A percentile compares a stretch with the other conserved stretches of the same genome.
Conservation (phyloP, 768 basidiomycete genomes). For the Ramaria sp. region DNA sequence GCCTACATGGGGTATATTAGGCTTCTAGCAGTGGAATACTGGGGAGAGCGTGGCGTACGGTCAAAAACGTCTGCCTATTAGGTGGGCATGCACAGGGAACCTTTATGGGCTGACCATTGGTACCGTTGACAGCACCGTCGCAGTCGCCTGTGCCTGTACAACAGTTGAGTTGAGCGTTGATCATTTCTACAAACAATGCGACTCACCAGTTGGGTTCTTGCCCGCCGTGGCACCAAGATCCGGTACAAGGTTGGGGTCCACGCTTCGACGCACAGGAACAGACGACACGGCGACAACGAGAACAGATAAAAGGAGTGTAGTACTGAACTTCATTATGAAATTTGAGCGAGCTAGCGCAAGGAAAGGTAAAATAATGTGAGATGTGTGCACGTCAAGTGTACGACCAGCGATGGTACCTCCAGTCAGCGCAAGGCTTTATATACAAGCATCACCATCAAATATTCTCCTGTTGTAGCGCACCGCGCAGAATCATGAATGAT, state of each 20-base stretch:
- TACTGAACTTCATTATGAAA: slow-evolving; percentile 23
- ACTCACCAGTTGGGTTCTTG: slow-evolving; percentile 48
- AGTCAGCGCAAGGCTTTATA: too few relatives aligned
- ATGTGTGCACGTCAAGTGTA: too few relatives aligned
- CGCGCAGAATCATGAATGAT: too few relatives aligned
- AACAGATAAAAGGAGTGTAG: slow-evolving; percentile 17
- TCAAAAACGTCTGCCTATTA: slow-evolving; percentile 6
- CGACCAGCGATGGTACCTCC: too few relatives aligned
- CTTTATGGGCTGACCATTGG: slow-evolving; percentile 44
- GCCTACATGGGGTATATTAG: background rate
- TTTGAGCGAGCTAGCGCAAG: too few relatives aligned
- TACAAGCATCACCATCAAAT: too few relatives aligned
- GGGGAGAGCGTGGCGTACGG: background rate
- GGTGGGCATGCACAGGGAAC: slow-evolving; percentile 63
- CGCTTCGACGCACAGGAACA: slow-evolving; percentile 34
- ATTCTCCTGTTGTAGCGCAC: too few relatives aligned
- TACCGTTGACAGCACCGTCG: slow-evolving; percentile 48
- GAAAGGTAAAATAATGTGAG: too few relatives aligned
- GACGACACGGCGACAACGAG: slow-evolving; percentile 29
- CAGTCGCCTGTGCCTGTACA: slow-evolving; percentile 51
- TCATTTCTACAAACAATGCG: background rate
- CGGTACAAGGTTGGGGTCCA: slow-evolving; percentile 43
- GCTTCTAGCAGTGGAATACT: background rate
- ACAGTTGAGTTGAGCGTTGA: too few relatives aligned
- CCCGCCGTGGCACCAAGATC: slow-evolving; percentile 47